Percentiles rank a stretch among this genome's conserved stretches.
phyloP scores from a whole-genome alignment of 352 stramenopile genomes.

The Phytopythium sindhum region DNA sequence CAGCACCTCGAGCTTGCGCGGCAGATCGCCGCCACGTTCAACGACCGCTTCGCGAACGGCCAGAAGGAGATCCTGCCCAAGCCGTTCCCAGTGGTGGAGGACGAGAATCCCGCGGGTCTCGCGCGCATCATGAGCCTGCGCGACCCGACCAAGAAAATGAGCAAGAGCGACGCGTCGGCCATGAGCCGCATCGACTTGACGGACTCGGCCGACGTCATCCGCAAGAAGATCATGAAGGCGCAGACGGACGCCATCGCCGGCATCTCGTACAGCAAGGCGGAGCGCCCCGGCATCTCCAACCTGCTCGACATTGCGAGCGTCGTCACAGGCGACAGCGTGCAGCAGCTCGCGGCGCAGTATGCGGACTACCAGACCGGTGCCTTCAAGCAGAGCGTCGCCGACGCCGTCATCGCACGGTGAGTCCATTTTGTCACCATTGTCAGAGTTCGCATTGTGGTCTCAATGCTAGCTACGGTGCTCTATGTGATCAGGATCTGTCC shows the following conservation, averaged over 20 bases:
- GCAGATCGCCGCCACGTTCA: slow-evolving; percentile 96
- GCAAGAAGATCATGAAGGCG: slow-evolving; percentile 86
- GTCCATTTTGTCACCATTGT: slow-evolving; percentile 8
- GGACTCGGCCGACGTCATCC: slow-evolving; percentile 57
- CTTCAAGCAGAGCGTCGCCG: slow-evolving; percentile 95
- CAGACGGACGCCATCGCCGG: slow-evolving; percentile 86
- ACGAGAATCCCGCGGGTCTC: slow-evolving; percentile 34
- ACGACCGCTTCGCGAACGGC: slow-evolving; percentile 88
- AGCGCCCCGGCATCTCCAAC: slow-evolving; percentile 94
- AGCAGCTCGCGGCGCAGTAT: slow-evolving; percentile 72
- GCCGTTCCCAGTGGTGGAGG: slow-evolving; percentile 45
- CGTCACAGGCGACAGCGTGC: slow-evolving; percentile 68
- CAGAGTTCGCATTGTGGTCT: background rate
- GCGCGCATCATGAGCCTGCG: slow-evolving; percentile 97
- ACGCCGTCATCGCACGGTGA: slow-evolving; percentile 94
- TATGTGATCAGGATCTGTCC: slow-evolving; percentile 74
- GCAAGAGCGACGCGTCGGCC: slow-evolving; percentile 93
- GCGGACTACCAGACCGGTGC: slow-evolving; percentile 66
- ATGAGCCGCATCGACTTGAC: slow-evolving; percentile 94
- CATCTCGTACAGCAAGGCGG: slow-evolving; percentile 87
- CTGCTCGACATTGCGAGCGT: slow-evolving; percentile 90
- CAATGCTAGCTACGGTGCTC: background rate
- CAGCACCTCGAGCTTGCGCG: slow-evolving; percentile 99
- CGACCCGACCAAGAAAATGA: slow-evolving; percentile 98
- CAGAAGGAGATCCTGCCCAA: slow-evolving; percentile 48